Base-by-base conservation (phyloP, 345 rosid genomes). In the Laguncularia racemosa region DNA sequence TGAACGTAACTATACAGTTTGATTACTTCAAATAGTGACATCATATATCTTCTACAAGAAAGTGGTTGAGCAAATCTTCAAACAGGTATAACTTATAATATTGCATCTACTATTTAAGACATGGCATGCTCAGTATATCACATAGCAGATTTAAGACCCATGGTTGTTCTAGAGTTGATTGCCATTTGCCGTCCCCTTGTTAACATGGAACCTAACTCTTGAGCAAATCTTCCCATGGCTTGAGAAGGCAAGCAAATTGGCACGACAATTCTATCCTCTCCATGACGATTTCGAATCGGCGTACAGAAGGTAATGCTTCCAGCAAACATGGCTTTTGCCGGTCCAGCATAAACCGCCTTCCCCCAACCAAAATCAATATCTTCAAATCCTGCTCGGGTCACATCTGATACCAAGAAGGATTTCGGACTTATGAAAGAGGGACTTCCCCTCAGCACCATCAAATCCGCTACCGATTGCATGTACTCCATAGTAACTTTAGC, bases 361-460 rank as follows among this genome's bases (percentile, higher is more conserved):
- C 71, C 71, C 66, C 60, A 60, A 13, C 65, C 71, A 44, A 67
- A 67, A 46, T 61, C 67, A 5, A 61, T n/a, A 11, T 67, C 48
- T 18, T 26, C 58, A 13, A 56, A 51, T 18, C 67, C 62, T 10
- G 12, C 19, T 48, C 33, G 65, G 3, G 20, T 61, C n/a, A n/a
- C 13, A 48, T 61, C 67, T 10, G 53, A 46, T 19, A 61, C 44
- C 13, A 61, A 0, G 12, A 40, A 61, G 14, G 10, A 13, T 54
- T 50, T 4, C 1, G 7, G 12, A 46, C 2, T 15, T 6, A 5
- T 14, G 16, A 0, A 46, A 12, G 16, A 0, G 9, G 62, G 67
- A 17, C 26, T 43, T 6, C 59, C 62, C 56, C 20, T 51, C 1
- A 12, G 49, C 62, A 56, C 72, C 62, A 11, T 44, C 4, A 55